Evolutionary conservation across 2,329 filamentous ascomycete species (phyloP), one percentile per base, ranked within the genome.

Genomic region (Waltergamsia citrina): DNA sequence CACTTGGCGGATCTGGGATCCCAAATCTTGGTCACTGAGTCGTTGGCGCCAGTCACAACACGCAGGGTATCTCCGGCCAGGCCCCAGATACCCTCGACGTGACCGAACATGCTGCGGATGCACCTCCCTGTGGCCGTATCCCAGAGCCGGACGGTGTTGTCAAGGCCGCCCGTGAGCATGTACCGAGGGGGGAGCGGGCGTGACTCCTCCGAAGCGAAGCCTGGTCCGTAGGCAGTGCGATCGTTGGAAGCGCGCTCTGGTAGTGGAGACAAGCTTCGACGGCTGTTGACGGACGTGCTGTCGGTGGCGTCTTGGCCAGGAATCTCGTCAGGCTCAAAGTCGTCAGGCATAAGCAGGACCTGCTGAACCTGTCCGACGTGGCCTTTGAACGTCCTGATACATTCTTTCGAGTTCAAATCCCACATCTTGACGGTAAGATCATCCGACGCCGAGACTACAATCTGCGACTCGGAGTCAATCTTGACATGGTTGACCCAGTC

Each of bases 401-500:
- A 90, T 35, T 74, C 67, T 49, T 81, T 79, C 2, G 82, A 85
- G 51, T 95, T 86, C 23, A 98, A 67, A 49, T 96, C 90, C 90
- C 90, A 95, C 2, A 98, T 68, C 46, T 87, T 85, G 44, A 94
- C 77, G 0, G 84, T 92, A 51, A 86, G 81, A 54, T 98, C 92
- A 52, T 98, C 92, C 1, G 87, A 95, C 2, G 87, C 87, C 0
- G 90, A 94, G 50, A 96, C 82, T 4, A 96, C 71, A 1, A 88
- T 95, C 11, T 85, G 79, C 8, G 85, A 93, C 2, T 72, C 62
- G 0, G 79, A 71, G 54, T 98, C 87, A 24, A 98, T 75, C 44
- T 82, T 81, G 21, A 96, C 90, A n/a, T 85, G 81, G 58, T 98
- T 98, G 48, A 98, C 88, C 85, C 90, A 96, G 54, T 96, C 88